Evolutionary conservation across 192 early-diverging fungal genomes (phyloP).

Genomic region (Dispira simplex): DNA sequence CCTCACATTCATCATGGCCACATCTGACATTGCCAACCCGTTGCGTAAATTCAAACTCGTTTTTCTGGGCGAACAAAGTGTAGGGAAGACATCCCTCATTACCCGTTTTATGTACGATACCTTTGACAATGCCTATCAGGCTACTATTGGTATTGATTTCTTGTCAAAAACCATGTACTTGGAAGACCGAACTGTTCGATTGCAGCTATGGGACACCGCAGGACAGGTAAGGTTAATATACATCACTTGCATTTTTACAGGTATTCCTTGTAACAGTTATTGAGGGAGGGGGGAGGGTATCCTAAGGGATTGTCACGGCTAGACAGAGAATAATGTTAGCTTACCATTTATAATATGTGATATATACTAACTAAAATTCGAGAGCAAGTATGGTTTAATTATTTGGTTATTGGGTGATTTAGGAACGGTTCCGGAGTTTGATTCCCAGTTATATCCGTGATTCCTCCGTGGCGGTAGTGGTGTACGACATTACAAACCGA

Average conservation of each 20-base stretch:
- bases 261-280: no score
- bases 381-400: no score
- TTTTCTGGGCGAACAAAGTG: constrained; percentile 97
- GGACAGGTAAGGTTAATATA: constrained; percentile 49
- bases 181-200: constrained; percentile 91
- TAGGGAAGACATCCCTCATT: constrained; percentile 97
- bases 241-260: no score
- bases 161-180: constrained; percentile 99
- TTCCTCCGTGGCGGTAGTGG: constrained; percentile 92
- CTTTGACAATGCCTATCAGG: constrained; percentile 99
- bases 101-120: constrained; percentile 99
- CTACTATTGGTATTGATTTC: constrained; percentile 99
- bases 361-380: no score
- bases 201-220: constrained; percentile 99
- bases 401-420: neutral
- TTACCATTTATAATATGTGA: no score
- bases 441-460: constrained; percentile 99
- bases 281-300: no score
- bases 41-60: constrained; percentile 95
- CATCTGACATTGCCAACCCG: constrained; percentile 35
- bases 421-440: constrained; percentile 93
- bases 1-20: constrained; percentile 17
- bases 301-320: no score
- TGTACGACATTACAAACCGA: constrained; percentile 90
- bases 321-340: no score